Evolutionary conservation across 2,329 filamentous ascomycete species (phyloP).

Genomic region (Penicillium sp.): DNA sequence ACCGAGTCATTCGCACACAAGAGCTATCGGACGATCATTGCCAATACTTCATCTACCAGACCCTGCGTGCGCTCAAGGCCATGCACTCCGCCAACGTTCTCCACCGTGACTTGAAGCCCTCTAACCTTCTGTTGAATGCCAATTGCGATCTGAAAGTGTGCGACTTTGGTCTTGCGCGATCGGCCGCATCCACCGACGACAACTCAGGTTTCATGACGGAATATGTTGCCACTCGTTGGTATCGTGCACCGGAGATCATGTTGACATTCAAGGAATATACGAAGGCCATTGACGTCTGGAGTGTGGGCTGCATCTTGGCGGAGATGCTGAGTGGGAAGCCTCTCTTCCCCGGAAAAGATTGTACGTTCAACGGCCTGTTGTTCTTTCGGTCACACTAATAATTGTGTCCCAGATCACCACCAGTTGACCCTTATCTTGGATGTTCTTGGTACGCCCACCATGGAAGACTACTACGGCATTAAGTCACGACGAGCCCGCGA

Average conservation of each 20-base stretch:
- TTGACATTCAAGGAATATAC: conserved; percentile 99
- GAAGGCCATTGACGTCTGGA: conserved; percentile 99
- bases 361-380: conserved; percentile 55
- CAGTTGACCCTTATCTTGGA: conserved; percentile 96
- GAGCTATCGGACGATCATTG: conserved; percentile 98
- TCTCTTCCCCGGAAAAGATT: conserved; percentile 96
- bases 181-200: conserved; percentile 94
- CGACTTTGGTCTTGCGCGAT: conserved; percentile 94
- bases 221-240: conserved; percentile 99
- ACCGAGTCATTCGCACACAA: conserved; percentile 96
- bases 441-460: conserved; percentile 94
- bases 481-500: conserved; percentile 95
- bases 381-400: not conserved
- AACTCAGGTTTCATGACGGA: conserved; percentile 99
- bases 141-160: conserved; percentile 99
- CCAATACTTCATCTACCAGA: conserved; percentile 99
- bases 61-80: conserved; percentile 91
- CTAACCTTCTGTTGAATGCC: conserved; percentile 92
- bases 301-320: conserved; percentile 93
- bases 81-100: conserved; percentile 99
- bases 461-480: conserved; percentile 99
- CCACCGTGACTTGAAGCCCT: conserved; percentile 95
- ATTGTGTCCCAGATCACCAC: conserved; percentile 73
- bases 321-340: conserved; percentile 99
- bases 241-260: conserved; percentile 99